Conservation (phyloP, 352 stramenopile genomes). For the Pythium vanterpoolii region DNA sequence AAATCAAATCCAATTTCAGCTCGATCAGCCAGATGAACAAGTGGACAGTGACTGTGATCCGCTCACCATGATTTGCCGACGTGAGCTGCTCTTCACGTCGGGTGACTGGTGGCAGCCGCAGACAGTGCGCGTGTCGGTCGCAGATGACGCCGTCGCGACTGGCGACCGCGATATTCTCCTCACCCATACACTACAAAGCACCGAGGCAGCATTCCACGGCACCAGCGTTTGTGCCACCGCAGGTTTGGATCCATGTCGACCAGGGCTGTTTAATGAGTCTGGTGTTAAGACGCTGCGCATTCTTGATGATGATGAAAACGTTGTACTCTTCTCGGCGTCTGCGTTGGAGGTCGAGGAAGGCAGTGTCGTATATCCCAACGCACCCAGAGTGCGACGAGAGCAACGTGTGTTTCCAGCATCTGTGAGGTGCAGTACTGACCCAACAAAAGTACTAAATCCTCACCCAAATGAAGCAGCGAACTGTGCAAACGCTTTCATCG, state of each 20-base stretch:
- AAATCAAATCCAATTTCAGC: conserved; percentile 45
- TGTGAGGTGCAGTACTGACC: conserved; percentile 34
- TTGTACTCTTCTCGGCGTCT: conserved; percentile 46
- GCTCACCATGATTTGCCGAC: conserved; percentile 41
- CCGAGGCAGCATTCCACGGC: conserved; percentile 44
- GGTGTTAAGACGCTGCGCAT: conserved; percentile 49
- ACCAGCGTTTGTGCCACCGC: conserved; percentile 24
- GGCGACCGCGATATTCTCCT: conserved; percentile 48
- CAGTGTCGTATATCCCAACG: conserved; percentile 40
- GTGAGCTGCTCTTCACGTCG: conserved; percentile 58
- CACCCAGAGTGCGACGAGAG: conserved; percentile 30
- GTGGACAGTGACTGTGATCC: conserved; percentile 30
- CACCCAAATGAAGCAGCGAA: not conserved
- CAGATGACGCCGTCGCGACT: conserved; percentile 53
- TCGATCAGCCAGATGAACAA: conserved; percentile 24
- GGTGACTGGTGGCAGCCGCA: conserved; percentile 43
- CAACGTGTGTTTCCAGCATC: conserved; percentile 23
- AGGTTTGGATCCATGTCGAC: conserved; percentile 21
- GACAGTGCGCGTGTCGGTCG: conserved; percentile 31
- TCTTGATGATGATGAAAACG: conserved; percentile 64
- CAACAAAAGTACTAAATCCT: conserved; percentile 15
- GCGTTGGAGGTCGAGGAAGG: conserved; percentile 48
- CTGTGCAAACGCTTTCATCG: conserved; percentile 9
- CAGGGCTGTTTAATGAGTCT: conserved; percentile 40
- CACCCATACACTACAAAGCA: conserved; percentile 40